These are phyloP conservation scores for Chiua virens DNA, from an alignment of 768 basidiomycete genomes.

Conservation along the genomic window DNA sequence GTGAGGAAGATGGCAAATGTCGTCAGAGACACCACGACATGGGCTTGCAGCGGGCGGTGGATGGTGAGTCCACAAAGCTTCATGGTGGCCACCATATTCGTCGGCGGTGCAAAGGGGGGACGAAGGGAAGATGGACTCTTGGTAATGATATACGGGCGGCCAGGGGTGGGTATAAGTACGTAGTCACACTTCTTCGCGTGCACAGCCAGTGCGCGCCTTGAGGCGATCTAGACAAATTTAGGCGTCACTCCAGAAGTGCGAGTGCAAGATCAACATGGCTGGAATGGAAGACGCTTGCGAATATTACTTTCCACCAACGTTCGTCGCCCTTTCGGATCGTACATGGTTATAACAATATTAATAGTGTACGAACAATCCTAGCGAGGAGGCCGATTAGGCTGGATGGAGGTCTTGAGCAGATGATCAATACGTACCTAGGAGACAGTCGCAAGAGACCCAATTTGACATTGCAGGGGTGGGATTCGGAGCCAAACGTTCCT, in stretches of 20 bases:
- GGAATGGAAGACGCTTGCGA: not conserved
- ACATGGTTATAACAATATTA: no score
- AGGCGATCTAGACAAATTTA: not conserved
- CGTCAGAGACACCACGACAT: constrained; percentile 47
- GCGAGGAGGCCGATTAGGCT: no score
- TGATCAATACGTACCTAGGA: no score
- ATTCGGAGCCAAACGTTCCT: no score
- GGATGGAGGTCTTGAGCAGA: no score
- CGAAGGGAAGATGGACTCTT: not conserved
- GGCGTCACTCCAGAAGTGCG: not conserved
- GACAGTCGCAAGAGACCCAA: no score
- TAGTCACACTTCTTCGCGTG: not conserved
- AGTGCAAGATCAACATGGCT: not conserved
- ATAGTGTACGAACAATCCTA: no score
- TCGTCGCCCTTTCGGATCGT: not conserved
- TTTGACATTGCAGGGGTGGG: no score
- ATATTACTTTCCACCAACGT: constrained; percentile 3
- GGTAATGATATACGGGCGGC: not conserved
- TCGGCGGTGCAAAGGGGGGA: not conserved
- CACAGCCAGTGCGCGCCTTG: not conserved
- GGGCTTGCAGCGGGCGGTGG: constrained; percentile 41
- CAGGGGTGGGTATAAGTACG: not conserved
- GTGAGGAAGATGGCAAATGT: constrained; percentile 51
- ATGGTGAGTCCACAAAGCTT: constrained; percentile 17
- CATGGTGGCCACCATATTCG: constrained; percentile 15